A percentile compares a stretch with the other conserved stretches of the same genome.
phyloP scores from a whole-genome alignment of 2,329 filamentous ascomycete genomes.

The Nigrograna mackinnonii region DNA sequence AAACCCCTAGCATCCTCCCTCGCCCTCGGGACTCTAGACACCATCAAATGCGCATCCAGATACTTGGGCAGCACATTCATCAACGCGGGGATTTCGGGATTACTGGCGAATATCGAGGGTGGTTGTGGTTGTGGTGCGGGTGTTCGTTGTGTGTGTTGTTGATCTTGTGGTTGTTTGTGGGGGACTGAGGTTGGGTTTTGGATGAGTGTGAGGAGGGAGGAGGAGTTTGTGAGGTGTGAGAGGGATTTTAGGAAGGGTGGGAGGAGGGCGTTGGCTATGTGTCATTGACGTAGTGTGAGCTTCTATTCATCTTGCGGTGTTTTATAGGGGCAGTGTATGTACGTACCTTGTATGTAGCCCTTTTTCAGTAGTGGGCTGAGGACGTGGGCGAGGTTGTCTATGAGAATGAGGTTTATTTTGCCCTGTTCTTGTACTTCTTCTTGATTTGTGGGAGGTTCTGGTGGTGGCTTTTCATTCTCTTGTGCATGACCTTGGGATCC shows the following conservation, averaged over 20 bases:
- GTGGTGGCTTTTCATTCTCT: background rate
- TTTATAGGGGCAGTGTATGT: slow-evolving; percentile 14
- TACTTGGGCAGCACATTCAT: slow-evolving; percentile 37
- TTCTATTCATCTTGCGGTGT: slow-evolving; percentile 4
- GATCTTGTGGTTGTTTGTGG: slow-evolving; percentile 1
- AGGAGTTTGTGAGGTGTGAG: slow-evolving; percentile 37
- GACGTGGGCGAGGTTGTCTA: slow-evolving; percentile 45
- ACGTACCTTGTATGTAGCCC: slow-evolving; percentile 37
- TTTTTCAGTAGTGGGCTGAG: slow-evolving; percentile 41
- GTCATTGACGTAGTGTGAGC: slow-evolving; percentile 18
- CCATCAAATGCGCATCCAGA: slow-evolving; percentile 46
- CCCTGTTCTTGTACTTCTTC: background rate
- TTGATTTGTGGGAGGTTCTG: slow-evolving; percentile 1
- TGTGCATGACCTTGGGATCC: background rate
- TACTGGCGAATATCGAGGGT: slow-evolving; percentile 47
- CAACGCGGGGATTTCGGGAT: slow-evolving; percentile 40
- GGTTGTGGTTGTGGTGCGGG: slow-evolving; percentile 15
- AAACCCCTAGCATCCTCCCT: slow-evolving; percentile 37
- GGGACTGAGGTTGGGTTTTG: slow-evolving; percentile 31
- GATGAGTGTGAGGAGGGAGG: slow-evolving; percentile 42
- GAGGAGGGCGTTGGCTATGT: slow-evolving; percentile 45
- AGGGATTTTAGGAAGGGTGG: slow-evolving; percentile 47
- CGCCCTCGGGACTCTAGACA: slow-evolving; percentile 40
- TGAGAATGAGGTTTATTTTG: slow-evolving; percentile 38
- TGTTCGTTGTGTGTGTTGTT: slow-evolving; percentile 1